Percentiles rank a stretch among this genome's conserved stretches.
These are phyloP conservation scores for Phoma sp. DNA, from an alignment of 2,329 filamentous ascomycete genomes.

Conservation along the genomic window DNA sequence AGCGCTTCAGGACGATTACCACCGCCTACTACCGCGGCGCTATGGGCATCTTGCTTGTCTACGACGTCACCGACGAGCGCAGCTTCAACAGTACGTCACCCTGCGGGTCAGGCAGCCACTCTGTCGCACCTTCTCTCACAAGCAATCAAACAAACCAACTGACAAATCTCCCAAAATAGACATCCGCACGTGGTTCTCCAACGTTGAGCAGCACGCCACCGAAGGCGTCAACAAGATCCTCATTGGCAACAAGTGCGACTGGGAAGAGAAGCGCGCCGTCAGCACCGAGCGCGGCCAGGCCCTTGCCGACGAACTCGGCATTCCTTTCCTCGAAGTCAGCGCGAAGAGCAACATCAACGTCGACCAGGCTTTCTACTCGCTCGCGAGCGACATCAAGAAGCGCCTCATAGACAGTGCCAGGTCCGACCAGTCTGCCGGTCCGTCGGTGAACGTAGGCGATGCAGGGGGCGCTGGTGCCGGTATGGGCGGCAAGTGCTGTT, in stretches of 20 bases:
- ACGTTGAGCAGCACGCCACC: constrained; percentile 96
- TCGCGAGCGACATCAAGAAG: constrained; percentile 98
- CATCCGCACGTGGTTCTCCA: constrained; percentile 99
- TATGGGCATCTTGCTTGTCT: constrained; percentile 97
- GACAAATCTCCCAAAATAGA: constrained; percentile 60
- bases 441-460: constrained; percentile 45
- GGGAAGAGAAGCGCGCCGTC: constrained; percentile 97
- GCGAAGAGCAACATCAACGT: constrained; percentile 99
- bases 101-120: not conserved
- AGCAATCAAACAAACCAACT: too few relatives aligned
- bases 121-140: not conserved
- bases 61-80: constrained; percentile 96
- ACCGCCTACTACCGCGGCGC: constrained; percentile 98
- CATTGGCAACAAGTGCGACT: constrained; percentile 99
- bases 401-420: constrained; percentile 91
- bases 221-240: constrained; percentile 99
- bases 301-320: constrained; percentile 92
- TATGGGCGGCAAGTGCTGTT: constrained; percentile 50
- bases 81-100: constrained; percentile 84
- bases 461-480: constrained; percentile 32
- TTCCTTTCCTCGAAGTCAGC: constrained; percentile 97
- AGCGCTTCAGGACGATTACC: constrained; percentile 98
- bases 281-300: constrained; percentile 92
- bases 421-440: constrained; percentile 59
- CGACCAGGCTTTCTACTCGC: constrained; percentile 96